Evolutionary conservation across 768 basidiomycete species (phyloP), one percentile per base, ranked within the genome.

Genomic region (Xanthoconium stramineum): DNA sequence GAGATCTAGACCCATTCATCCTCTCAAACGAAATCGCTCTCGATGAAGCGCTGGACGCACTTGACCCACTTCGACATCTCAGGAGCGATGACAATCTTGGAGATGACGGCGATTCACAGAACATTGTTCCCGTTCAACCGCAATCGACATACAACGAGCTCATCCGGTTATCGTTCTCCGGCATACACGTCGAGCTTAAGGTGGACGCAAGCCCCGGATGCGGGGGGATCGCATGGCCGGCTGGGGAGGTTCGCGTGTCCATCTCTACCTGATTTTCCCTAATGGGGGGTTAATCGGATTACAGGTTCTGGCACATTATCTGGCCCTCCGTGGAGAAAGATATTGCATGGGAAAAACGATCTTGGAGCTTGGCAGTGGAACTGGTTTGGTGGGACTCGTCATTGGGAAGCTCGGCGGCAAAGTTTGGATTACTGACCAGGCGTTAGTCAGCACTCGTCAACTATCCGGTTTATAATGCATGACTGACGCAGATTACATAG

Each of bases 151-250:
- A 69, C 54, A 74, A 80, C 49, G 75, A 83, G 52, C 72, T 77
- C 10, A 71, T 84, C 61, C 71, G 71, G 8, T 72, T 87, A 47
- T 72, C 76, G 3, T 75, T 76, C 56, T 59, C 70, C 28, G 43
- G 53, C 40, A 51, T 64, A 56, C 57, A 54, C 46, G 54, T 87
- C 54, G 56, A 67, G 5, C 79, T 95, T 38, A 74, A 76, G 20
- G 80, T 94, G 4, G 91, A 95, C 68, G 84, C 92, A 9, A 77
- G 85, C 42, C 90, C 91, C 17, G 94, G 94, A 1, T 97, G 94
- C 69, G 94, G 94, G 14, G 94, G 94, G 6, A 82, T 94, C 38
- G 85, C 90, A 3, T 96, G 94, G 94, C 91, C 91, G 5, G 91
- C 94, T 9, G 94, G 93, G 61, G 84, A 92, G 81, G 93, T 93